A percentile compares a stretch with the other conserved stretches of the same genome.
Conservation (phyloP, 345 rosid species). For the Bruguiera parviflora region DNA sequence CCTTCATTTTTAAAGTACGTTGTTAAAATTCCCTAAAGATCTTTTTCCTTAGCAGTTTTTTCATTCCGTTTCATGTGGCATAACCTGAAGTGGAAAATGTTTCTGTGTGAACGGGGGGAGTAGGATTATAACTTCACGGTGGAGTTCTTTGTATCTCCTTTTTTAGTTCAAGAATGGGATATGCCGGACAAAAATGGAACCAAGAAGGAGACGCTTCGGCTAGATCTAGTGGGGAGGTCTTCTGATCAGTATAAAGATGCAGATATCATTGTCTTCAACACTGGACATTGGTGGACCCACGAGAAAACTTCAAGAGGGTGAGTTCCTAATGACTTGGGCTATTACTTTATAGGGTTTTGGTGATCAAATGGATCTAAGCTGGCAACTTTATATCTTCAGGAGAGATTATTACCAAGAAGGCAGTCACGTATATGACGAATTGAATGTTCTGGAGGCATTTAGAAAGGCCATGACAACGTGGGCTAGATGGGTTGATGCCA, state of each 20-base stretch:
- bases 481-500: conserved; percentile 92
- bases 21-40: background rate
- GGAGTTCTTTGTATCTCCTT: conserved; percentile 93
- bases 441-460: conserved; percentile 88
- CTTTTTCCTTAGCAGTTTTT: background rate
- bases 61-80: background rate
- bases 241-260: conserved; percentile 68
- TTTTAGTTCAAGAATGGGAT: conserved; percentile 95
- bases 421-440: conserved; percentile 59
- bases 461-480: conserved; percentile 84
- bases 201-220: conserved; percentile 73
- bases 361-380: conserved; percentile 4
- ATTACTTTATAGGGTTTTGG: background rate
- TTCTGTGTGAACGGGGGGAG: conserved; percentile 7
- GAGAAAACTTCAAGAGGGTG: conserved; percentile 93
- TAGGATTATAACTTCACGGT: conserved; percentile 73
- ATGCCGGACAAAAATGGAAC: conserved; percentile 48
- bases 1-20: conserved; percentile 77
- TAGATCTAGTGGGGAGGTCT: conserved; percentile 75
- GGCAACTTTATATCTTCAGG: conserved; percentile 39
- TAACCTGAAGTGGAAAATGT: conserved; percentile 7
- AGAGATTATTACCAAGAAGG: conserved; percentile 96
- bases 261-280: conserved; percentile 75
- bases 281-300: conserved; percentile 99
- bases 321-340: background rate